Base-by-base conservation (phyloP, 768 basidiomycete species). In the Mrakia hoshinonis region DNA sequence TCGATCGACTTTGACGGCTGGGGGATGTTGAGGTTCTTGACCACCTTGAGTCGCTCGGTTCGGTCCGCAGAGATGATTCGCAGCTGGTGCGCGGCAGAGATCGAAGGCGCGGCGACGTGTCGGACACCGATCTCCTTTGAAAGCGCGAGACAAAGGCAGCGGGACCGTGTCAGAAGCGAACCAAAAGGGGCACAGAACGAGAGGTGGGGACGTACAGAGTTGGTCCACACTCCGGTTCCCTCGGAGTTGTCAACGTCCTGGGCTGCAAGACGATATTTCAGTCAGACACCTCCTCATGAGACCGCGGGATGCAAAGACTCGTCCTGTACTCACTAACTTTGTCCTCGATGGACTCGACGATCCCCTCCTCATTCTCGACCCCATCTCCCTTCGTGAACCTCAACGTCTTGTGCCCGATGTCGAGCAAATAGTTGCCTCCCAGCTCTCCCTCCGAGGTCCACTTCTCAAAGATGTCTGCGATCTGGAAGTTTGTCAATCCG, bases 261-360 rank as follows among this genome's bases (percentile, higher is more conserved):
- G 12, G 77, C 58, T 61, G 58, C 10, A 15, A 12, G 36, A 36
- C 18, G 1, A 2, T 13, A 31, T n/a, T 7, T 2, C 6, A 29
- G 54, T 55, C 54, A 38, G 58, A 11, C 3, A 22, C 4, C n/a
- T 31, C 58, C 0, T 58, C 6, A 26, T 60, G 5, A 60, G 11
- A 11, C 29, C 29, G 15, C 31, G 24, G 20, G 10, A 9, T 52
- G 10, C 22, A 52, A 52, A 7, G n/a, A n/a, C n/a, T n/a, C n/a
- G n/a, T 1, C 1, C 22, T 11, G 43, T 24, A 46, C 62, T 64
- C 18, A 48, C 62, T 77, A 36, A 80, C 76, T 69, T 79, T 79
- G 64, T 79, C 79, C 62, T 79, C 79, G 36, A 79, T 77, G n/a
- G 70, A 78, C 55, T 80, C 79, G 1, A 80, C 77, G 55, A 80